A percentile compares a stretch with the other conserved stretches of the same genome.
These are phyloP conservation scores for Brettanomyces custersianus DNA, from an alignment of 805 yeast species.

Conservation along the genomic window DNA sequence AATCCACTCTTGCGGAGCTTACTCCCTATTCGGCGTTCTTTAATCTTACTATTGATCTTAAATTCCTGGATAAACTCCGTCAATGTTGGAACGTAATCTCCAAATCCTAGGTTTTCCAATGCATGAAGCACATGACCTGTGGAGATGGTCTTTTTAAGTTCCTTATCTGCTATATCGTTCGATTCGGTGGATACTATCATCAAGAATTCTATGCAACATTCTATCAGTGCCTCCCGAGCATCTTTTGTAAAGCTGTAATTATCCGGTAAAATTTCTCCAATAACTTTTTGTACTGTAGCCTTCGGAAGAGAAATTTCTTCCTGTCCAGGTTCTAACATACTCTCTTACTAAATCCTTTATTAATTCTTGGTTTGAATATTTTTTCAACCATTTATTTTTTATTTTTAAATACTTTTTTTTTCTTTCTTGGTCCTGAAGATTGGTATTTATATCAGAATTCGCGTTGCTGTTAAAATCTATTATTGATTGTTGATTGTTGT, in stretches of 20 bases:
- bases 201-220: constrained; percentile 91
- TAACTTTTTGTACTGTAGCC: constrained; percentile 94
- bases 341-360: not conserved
- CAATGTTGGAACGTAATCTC: constrained; percentile 73
- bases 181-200: constrained; percentile 91
- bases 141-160: constrained; percentile 91
- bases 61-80: constrained; percentile 77
- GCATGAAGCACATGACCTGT: constrained; percentile 94
- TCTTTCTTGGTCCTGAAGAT: not conserved
- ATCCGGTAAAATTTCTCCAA: constrained; percentile 81
- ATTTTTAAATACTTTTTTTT: too few relatives aligned
- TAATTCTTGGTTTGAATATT: too few relatives aligned
- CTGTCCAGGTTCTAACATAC: constrained; percentile 10
- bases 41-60: constrained; percentile 78
- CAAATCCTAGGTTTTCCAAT: constrained; percentile 76
- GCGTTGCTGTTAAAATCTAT: too few relatives aligned
- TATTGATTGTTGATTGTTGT: too few relatives aligned
- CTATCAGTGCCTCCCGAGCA: constrained; percentile 90
- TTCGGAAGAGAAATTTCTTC: constrained; percentile 31
- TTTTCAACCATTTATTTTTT: not conserved
- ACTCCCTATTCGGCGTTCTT: constrained; percentile 76
- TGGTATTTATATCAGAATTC: too few relatives aligned
- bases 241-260: constrained; percentile 86
- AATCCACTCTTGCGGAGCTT: constrained; percentile 90
- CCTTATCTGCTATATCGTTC: constrained; percentile 93